Conservation (phyloP, 768 basidiomycete genomes). For the Psilocybe cubensis region DNA sequence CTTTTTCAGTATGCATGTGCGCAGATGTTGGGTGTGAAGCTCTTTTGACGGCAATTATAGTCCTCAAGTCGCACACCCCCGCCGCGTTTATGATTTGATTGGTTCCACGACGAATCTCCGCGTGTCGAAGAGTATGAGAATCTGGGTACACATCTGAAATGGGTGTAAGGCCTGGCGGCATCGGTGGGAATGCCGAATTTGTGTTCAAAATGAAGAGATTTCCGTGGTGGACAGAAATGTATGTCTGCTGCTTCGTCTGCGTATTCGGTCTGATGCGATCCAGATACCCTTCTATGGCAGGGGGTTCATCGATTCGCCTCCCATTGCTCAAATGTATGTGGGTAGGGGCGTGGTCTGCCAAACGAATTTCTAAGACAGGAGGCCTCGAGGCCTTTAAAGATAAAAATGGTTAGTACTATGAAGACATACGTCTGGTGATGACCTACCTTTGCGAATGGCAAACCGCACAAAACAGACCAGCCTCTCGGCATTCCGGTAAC, state of each 20-base stretch:
- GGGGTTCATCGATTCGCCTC: constrained; percentile 69
- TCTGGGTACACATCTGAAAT: constrained; percentile 29
- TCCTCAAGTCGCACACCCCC: constrained; percentile 77
- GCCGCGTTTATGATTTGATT: constrained; percentile 64
- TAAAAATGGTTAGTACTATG: constrained; percentile 2
- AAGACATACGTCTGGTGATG: neutral
- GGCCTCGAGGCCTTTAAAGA: constrained; percentile 35
- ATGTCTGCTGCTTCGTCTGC: constrained; percentile 60
- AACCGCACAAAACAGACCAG: constrained; percentile 78
- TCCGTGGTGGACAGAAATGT: constrained; percentile 74
- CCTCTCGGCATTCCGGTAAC: constrained; percentile 60
- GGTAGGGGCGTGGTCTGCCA: constrained; percentile 69
- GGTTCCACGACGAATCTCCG: constrained; percentile 65
- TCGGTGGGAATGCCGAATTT: constrained; percentile 64
- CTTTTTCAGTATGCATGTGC: constrained; percentile 37
- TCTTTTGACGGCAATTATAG: constrained; percentile 64
- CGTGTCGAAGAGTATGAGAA: constrained; percentile 43
- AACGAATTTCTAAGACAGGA: constrained; percentile 73
- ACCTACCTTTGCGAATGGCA: constrained; percentile 73
- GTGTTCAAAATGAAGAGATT: constrained; percentile 65
- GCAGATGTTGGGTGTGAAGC: constrained; percentile 54
- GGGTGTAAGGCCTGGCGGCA: constrained; percentile 59
- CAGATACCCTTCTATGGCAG: constrained; percentile 85
- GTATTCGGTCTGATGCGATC: constrained; percentile 67
- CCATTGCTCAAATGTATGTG: constrained; percentile 47